Base-by-base conservation (phyloP, 2,329 filamentous ascomycete genomes). In the Fusarium sp. region DNA sequence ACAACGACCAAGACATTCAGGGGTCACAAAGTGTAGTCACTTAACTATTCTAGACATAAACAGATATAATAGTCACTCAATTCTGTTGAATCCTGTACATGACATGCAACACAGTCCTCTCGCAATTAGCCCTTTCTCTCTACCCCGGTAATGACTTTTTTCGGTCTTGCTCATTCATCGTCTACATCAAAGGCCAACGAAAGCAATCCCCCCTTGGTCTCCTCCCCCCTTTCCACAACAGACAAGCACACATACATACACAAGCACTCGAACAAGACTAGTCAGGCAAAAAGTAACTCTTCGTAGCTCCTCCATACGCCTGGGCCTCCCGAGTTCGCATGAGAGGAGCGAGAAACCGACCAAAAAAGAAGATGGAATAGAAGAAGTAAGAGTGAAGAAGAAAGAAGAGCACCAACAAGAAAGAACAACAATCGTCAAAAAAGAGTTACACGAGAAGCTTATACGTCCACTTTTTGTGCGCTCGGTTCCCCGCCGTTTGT, bases 71-170 rank as follows among this genome's bases (percentile, higher is more conserved):
- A 36, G 20, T 18, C 54, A 57, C 54, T 33, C 54, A 25, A 25
- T 33, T 57, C 47, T 66, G 38, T 22, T n/a, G 22, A 61, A 38
- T 31, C 35, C 20, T 38, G 35, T 22, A 33, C 25, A 27, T 36
- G 35, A 20, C 13, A 27, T 36, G 65, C 40, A 29, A 35, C 56
- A 65, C 31, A 52, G 45, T 58, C 22, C 36, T 13, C 27, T 60
- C 61, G 59, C 66, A 56, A 63, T 65, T 22, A 54, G 16, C 45
- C 45, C 31, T 31, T 31, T 45, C 71, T 75, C 65, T 75, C 74
- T 79, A 77, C 61, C 78, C 69, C 71, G 70, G 69, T 75, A 67
- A 73, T 77, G 73, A 78, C 76, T 77, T 79, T 79, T 78, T 77
- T 50, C 45, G 70, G 71, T 74, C 76, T 77, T 78, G 69, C 78